Evolutionary conservation across 345 rosid species (phyloP).

Genomic region (Sisymbrium irio): DNA sequence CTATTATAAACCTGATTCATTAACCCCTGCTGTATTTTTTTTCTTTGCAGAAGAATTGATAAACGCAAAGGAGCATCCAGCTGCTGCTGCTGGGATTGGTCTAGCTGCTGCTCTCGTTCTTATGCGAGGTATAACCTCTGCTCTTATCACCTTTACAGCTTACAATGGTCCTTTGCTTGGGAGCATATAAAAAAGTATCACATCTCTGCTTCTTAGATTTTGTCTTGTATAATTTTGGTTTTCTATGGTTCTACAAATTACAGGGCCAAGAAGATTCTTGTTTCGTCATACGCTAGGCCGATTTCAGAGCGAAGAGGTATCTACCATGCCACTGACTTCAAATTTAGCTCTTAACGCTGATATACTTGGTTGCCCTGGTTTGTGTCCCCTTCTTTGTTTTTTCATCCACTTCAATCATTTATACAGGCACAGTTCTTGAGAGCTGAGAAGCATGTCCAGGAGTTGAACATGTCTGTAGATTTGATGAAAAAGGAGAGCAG

Average conservation of each 20-base stretch:
- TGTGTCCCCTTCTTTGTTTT: background rate
- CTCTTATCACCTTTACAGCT: background rate
- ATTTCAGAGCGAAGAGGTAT: conserved; percentile 90
- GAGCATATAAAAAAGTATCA: background rate
- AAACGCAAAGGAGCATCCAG: conserved; percentile 68
- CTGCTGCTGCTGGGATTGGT: conserved; percentile 60
- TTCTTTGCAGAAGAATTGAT: conserved; percentile 52
- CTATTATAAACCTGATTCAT: background rate
- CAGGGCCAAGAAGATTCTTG: conserved; percentile 90
- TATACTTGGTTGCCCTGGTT: background rate
- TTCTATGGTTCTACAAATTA: background rate
- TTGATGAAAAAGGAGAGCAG: conserved; percentile 80
- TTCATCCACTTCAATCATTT: conserved; percentile 18
- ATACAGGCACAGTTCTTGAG: conserved; percentile 65
- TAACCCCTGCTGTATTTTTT: background rate
- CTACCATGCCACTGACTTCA: background rate
- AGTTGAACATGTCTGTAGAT: conserved; percentile 68
- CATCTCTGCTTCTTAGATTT: background rate
- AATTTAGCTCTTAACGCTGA: background rate
- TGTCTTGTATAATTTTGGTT: background rate
- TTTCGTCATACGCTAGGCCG: conserved; percentile 76
- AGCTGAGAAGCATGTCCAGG: conserved; percentile 82
- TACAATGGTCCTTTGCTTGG: background rate
- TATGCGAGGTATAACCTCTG: conserved; percentile 55
- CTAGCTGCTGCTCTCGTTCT: conserved; percentile 62